These are phyloP conservation scores for Melampsora abietis-canadensis DNA, from an alignment of 1,284 basidiomycete species.

Conservation along the genomic window DNA sequence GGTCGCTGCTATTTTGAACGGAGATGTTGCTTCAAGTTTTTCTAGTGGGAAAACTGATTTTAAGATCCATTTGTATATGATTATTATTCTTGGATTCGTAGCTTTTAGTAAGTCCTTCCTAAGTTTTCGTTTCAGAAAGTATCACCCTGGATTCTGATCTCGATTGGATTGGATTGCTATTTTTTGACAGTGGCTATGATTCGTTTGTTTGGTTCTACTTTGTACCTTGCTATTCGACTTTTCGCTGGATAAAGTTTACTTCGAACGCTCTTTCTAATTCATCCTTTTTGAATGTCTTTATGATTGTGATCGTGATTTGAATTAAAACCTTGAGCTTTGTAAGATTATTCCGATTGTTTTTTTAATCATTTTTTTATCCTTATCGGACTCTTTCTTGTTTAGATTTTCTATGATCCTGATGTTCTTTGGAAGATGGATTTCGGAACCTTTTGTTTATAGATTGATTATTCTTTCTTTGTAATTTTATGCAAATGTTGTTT, in stretches of 20 bases:
- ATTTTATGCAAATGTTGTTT: too few relatives aligned
- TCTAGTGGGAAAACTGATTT: conserved; percentile 54
- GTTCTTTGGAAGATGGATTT: too few relatives aligned
- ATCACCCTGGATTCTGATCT: conserved; percentile 3
- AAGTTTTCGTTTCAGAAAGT: too few relatives aligned
- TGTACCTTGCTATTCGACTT: conserved; percentile 33
- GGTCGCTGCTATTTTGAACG: conserved; percentile 67
- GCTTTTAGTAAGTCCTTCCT: conserved; percentile 38
- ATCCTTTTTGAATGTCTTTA: neutral
- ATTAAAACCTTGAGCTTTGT: too few relatives aligned
- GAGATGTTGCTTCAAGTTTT: conserved; percentile 48
- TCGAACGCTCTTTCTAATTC: too few relatives aligned
- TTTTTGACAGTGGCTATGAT: conserved; percentile 33
- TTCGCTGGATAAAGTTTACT: conserved; percentile 28
- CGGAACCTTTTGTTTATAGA: too few relatives aligned
- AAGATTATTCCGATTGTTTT: too few relatives aligned
- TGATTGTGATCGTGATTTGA: too few relatives aligned
- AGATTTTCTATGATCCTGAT: too few relatives aligned
- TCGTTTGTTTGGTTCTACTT: conserved; percentile 28
- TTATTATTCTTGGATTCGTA: conserved; percentile 40
- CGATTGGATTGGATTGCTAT: neutral
- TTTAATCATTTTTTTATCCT: too few relatives aligned
- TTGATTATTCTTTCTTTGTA: too few relatives aligned
- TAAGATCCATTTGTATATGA: conserved; percentile 49
- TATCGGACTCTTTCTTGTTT: too few relatives aligned